These are phyloP conservation scores for Juncus inflexus DNA, from an alignment of 176 grass and related monocot species.

Conservation along the genomic window DNA sequence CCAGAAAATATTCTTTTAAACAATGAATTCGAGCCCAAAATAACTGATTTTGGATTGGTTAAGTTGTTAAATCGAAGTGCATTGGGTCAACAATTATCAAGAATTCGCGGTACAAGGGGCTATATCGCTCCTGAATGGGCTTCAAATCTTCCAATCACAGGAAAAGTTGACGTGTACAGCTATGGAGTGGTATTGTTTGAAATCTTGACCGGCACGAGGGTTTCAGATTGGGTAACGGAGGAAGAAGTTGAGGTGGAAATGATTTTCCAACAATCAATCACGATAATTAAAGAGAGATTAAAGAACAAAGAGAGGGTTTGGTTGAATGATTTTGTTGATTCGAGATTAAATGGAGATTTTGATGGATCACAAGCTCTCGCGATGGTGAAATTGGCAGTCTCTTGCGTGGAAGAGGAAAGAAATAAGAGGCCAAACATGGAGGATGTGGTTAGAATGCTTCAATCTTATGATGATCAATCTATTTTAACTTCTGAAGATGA, in stretches of 20 bases:
- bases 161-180: conserved; percentile 74
- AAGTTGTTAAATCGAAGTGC: conserved; percentile 29
- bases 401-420: conserved; percentile 57
- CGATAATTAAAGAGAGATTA: conserved; percentile 31
- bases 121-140: conserved; percentile 43
- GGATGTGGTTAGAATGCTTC: conserved; percentile 36
- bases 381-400: conserved; percentile 49
- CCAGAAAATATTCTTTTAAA: conserved; percentile 37
- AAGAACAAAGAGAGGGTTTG: conserved; percentile 38
- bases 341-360: conserved; percentile 43
- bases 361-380: conserved; percentile 43
- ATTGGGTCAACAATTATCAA: conserved; percentile 8
- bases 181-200: conserved; percentile 61
- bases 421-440: conserved; percentile 64
- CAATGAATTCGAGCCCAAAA: conserved; percentile 36
- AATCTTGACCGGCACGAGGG: conserved; percentile 42
- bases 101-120: conserved; percentile 34
- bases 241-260: background rate
- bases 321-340: conserved; percentile 44
- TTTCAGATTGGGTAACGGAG: conserved; percentile 35
- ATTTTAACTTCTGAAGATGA: no score
- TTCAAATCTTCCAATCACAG: conserved; percentile 27
- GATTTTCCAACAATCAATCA: no score
- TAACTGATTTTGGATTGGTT: conserved; percentile 33
- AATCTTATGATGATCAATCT: conserved; percentile 26